Conservation (phyloP, 2,329 filamentous ascomycete species). For the Phialophora macrospora region DNA sequence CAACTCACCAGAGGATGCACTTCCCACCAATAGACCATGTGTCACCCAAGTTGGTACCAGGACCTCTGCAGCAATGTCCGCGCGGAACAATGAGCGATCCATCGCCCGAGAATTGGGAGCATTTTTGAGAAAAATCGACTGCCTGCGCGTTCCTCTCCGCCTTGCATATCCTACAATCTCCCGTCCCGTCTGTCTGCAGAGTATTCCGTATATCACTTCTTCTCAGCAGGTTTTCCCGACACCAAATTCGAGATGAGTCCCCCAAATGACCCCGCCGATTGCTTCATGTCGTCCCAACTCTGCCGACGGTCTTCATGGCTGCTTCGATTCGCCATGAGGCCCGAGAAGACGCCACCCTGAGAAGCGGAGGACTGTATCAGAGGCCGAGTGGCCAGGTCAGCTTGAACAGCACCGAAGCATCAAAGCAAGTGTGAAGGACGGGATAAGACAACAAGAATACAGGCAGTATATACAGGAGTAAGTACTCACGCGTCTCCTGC, state of each 20-base stretch:
- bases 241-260: constrained; percentile 28
- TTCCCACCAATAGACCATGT: no score
- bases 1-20: no score
- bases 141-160: not conserved
- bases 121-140: not conserved
- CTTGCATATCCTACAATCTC: not conserved
- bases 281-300: constrained; percentile 33
- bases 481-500: constrained; percentile 32
- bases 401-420: not conserved
- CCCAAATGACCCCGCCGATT: constrained; percentile 20
- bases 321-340: constrained; percentile 31
- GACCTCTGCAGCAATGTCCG: not conserved
- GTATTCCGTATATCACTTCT: constrained; percentile 23
- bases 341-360: constrained; percentile 34
- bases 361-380: constrained; percentile 32
- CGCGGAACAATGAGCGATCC: not conserved
- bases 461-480: not conserved
- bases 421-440: not conserved
- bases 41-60: no score
- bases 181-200: no score
- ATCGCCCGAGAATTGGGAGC: not conserved
- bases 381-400: not conserved
- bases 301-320: constrained; percentile 28
- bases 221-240: constrained; percentile 28
- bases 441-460: not conserved